These are phyloP conservation scores for Pichia nakasei DNA, from an alignment of 805 yeast species.

Conservation along the genomic window DNA sequence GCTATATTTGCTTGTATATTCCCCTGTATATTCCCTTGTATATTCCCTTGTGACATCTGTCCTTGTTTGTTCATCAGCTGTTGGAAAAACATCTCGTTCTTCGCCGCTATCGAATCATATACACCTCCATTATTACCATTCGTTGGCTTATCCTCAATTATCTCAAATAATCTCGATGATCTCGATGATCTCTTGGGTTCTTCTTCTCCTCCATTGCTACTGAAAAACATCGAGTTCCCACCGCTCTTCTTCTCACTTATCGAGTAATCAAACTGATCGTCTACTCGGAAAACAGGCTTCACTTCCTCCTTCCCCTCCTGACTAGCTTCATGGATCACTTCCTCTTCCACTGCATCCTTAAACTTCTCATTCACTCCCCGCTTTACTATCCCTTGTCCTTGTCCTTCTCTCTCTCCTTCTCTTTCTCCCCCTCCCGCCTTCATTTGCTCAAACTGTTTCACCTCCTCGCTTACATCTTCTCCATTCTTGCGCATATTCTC, in stretches of 20 bases:
- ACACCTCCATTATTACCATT: not conserved
- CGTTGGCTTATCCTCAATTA: not conserved
- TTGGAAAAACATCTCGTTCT: conserved; percentile 37
- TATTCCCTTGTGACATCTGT: too few species aligned
- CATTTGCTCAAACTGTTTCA: too few species aligned
- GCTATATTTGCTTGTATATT: too few species aligned
- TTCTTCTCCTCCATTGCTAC: too few species aligned
- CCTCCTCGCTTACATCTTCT: not conserved
- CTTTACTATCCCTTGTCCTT: too few species aligned
- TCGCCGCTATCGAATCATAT: not conserved
- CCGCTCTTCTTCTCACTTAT: not conserved
- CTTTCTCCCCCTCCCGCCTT: too few species aligned
- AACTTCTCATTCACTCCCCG: too few species aligned
- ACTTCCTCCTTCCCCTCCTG: not conserved
- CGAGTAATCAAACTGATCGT: conserved; percentile 9
- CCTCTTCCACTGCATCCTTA: not conserved
- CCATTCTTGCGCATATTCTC: conserved; percentile 1
- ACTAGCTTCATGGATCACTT: not conserved
- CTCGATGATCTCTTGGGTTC: too few species aligned
- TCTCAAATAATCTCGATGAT: not conserved
- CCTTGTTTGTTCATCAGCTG: conserved; percentile 33
- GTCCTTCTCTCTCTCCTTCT: too few species aligned
- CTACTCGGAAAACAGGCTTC: conserved; percentile 2
- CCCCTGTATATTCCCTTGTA: too few species aligned
- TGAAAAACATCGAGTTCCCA: too few species aligned